phyloP scores from a whole-genome alignment of 805 yeast genomes.

The Ascoidea asiatica region DNA sequence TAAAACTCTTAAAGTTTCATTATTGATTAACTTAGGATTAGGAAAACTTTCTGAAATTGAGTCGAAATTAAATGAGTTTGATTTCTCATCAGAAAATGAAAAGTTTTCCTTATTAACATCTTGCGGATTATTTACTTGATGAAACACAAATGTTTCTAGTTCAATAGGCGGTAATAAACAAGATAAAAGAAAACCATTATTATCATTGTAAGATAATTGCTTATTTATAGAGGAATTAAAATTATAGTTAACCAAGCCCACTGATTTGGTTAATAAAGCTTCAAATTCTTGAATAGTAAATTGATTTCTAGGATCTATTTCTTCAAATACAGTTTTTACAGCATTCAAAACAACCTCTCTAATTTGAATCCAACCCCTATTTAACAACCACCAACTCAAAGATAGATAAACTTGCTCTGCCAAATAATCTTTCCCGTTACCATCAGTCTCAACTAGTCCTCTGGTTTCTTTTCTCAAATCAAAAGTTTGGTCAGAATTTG shows the following conservation, averaged over 20 bases:
- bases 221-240: constrained; percentile 6
- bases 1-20: constrained; percentile 20
- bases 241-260: constrained; percentile 20
- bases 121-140: constrained; percentile 19
- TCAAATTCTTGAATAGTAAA: constrained; percentile 51
- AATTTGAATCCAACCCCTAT: constrained; percentile 66
- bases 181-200: constrained; percentile 15
- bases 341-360: constrained; percentile 36
- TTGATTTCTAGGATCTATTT: constrained; percentile 61
- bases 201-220: not conserved
- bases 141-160: constrained; percentile 38
- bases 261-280: constrained; percentile 24
- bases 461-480: too few species aligned
- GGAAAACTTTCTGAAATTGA: constrained; percentile 8
- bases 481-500: not conserved
- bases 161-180: constrained; percentile 36
- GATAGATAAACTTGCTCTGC: constrained; percentile 76
- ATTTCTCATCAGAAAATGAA: constrained; percentile 15
- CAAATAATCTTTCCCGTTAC: constrained; percentile 30
- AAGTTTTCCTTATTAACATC: constrained; percentile 16
- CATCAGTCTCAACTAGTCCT: too few species aligned
- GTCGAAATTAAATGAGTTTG: constrained; percentile 11
- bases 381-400: constrained; percentile 87
- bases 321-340: constrained; percentile 48
- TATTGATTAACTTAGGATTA: constrained; percentile 11